These are phyloP conservation scores for Colletotrichum endophyticum DNA, from an alignment of 2,329 filamentous ascomycete genomes.

Conservation along the genomic window DNA sequence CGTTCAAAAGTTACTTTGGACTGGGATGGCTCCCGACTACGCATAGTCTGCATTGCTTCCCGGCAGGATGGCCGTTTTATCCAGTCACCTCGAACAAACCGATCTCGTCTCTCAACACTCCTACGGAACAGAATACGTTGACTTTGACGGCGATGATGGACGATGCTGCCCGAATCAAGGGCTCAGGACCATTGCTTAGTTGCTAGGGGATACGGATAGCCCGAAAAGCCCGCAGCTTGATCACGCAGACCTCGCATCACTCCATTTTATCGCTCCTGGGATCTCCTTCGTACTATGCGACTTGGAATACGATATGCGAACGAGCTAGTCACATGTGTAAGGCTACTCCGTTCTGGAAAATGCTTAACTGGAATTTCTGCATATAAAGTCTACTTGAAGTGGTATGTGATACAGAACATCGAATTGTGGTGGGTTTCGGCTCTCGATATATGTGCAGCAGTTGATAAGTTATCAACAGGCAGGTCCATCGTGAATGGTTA, in stretches of 20 bases:
- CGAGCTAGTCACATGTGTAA: neutral
- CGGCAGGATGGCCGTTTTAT: no score
- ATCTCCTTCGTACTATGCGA: neutral
- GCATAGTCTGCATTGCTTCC: no score
- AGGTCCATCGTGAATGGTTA: fast-evolving
- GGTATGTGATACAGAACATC: neutral
- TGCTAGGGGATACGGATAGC: neutral
- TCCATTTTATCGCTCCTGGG: neutral
- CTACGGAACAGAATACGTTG: neutral
- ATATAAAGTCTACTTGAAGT: neutral
- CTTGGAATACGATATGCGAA: fast-evolving
- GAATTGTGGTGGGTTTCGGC: neutral
- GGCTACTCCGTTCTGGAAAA: fast-evolving
- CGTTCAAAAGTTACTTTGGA: no score
- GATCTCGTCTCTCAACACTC: neutral
- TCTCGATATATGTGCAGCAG: neutral
- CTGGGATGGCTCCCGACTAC: no score
- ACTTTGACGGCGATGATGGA: neutral
- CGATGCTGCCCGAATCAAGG: neutral
- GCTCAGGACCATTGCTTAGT: no score
- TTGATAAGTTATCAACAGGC: neutral
- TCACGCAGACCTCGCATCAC: neutral
- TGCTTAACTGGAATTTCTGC: fast-evolving
- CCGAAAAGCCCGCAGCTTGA: fast-evolving
- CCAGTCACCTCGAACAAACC: neutral